A percentile compares a stretch with the other conserved stretches of the same genome.
These are phyloP conservation scores for Amanita fuliginea DNA, from an alignment of 768 basidiomycete species.

Conservation along the genomic window DNA sequence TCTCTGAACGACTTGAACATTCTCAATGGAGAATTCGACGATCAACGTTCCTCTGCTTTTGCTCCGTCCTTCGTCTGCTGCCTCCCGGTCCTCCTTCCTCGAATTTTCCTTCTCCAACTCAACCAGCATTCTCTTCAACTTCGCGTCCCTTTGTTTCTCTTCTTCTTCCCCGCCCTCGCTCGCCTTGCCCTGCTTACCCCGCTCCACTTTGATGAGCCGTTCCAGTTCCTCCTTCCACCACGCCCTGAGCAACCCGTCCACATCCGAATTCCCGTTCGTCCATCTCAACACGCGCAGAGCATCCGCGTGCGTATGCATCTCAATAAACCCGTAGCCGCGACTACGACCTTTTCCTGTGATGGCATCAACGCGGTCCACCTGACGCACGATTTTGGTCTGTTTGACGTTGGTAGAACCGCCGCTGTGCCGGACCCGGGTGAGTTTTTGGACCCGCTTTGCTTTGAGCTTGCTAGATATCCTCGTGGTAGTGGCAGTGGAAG, in stretches of 20 bases:
- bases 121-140: constrained; percentile 34
- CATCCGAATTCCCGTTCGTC: constrained; percentile 82
- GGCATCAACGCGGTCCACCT: constrained; percentile 80
- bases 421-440: constrained; percentile 13
- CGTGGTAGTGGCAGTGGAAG: constrained; percentile 22
- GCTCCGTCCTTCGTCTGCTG: constrained; percentile 33
- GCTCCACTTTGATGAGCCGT: constrained; percentile 31
- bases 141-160: constrained; percentile 48
- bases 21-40: constrained; percentile 96
- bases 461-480: constrained; percentile 12
- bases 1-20: constrained; percentile 79
- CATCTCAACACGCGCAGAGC: constrained; percentile 86
- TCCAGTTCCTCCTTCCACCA: constrained; percentile 81
- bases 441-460: constrained; percentile 17
- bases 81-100: constrained; percentile 42
- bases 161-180: constrained; percentile 47
- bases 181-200: constrained; percentile 35
- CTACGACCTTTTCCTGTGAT: constrained; percentile 79
- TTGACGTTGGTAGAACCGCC: constrained; percentile 39
- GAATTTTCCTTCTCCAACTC: constrained; percentile 34
- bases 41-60: constrained; percentile 47
- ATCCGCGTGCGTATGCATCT: constrained; percentile 80
- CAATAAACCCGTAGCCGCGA: constrained; percentile 82
- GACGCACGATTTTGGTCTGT: constrained; percentile 89
- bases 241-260: constrained; percentile 50